phyloP scores from a whole-genome alignment of 2,329 filamentous ascomycete species.

The Exophiala sp. region DNA sequence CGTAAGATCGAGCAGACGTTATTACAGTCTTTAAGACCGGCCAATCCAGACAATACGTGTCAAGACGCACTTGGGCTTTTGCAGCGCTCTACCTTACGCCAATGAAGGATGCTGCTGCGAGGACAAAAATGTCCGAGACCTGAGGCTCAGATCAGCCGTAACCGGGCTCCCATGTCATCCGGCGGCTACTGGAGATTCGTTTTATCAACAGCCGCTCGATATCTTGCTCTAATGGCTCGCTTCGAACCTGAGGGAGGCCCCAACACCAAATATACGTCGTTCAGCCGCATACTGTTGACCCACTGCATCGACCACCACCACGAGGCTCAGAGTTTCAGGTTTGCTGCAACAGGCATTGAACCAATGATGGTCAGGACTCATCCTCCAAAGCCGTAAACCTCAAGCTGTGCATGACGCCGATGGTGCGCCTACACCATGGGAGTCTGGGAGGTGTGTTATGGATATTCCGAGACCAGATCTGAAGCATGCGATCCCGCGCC shows the following conservation, averaged over 20 bases:
- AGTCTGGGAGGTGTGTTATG: slow-evolving; percentile 1
- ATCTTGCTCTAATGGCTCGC: slow-evolving; percentile 10
- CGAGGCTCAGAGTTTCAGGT: slow-evolving; percentile 21
- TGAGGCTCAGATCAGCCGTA: not conserved
- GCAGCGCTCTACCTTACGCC: not conserved
- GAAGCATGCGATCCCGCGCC: slow-evolving; percentile 10
- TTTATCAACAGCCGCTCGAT: slow-evolving; percentile 18
- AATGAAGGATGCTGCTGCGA: slow-evolving; percentile 3
- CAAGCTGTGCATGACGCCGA: slow-evolving; percentile 16
- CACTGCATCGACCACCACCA: slow-evolving; percentile 6
- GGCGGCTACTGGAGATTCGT: slow-evolving; percentile 23
- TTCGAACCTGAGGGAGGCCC: slow-evolving; percentile 2
- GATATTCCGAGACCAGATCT: slow-evolving; percentile 10
- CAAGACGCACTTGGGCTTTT: too few species aligned
- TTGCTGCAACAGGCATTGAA: not conserved
- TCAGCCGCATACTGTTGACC: slow-evolving; percentile 6
- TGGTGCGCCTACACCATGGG: slow-evolving; percentile 8
- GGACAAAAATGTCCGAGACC: slow-evolving; percentile 6
- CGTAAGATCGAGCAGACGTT: too few species aligned
- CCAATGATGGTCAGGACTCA: slow-evolving; percentile 9
- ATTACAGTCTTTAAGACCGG: too few species aligned
- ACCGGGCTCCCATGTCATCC: slow-evolving; percentile 9
- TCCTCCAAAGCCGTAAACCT: slow-evolving; percentile 7
- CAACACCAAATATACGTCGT: slow-evolving; percentile 18
- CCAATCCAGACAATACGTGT: too few species aligned